Evolutionary conservation across 2,329 filamentous ascomycete genomes (phyloP).

Genomic region (Verruconis gallopava): DNA sequence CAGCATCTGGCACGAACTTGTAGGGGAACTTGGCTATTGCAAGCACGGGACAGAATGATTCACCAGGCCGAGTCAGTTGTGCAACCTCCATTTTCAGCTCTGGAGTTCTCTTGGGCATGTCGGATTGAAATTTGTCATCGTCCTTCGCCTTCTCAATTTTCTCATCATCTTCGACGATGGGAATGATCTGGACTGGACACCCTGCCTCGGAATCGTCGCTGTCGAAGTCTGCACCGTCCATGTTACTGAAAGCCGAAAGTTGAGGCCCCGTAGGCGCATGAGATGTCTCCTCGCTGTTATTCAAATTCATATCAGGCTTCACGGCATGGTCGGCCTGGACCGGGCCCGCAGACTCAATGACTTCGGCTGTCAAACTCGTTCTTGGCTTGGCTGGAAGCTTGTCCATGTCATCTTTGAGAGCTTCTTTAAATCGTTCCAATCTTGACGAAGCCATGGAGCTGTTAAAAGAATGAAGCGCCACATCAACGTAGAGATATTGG

Average conservation of each 20-base stretch:
- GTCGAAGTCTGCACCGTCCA: neutral
- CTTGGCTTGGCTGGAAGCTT: constrained; percentile 6
- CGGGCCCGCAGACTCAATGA: neutral
- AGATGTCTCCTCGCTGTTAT: neutral
- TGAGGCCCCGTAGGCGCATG: neutral
- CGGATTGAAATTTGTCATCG: neutral
- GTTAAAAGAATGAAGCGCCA: too few relatives aligned
- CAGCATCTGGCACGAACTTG: constrained; percentile 40
- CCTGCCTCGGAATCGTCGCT: constrained; percentile 8
- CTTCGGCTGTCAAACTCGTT: neutral
- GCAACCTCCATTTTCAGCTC: constrained; percentile 13
- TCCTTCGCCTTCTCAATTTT: neutral
- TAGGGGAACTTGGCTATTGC: constrained; percentile 46
- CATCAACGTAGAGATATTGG: too few relatives aligned
- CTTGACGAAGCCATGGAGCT: constrained; percentile 5
- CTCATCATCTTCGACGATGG: constrained; percentile 2
- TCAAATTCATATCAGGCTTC: neutral
- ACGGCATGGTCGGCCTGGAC: neutral
- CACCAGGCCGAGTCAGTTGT: constrained; percentile 20
- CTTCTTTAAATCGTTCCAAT: constrained; percentile 1
- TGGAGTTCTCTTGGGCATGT: neutral
- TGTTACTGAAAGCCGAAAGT: neutral
- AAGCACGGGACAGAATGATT: constrained; percentile 27
- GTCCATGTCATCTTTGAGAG: constrained; percentile 1
- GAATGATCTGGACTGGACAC: constrained; percentile 5